Base-by-base conservation (phyloP, 192 early-diverging fungal genomes). In the Coemansia sp. region DNA sequence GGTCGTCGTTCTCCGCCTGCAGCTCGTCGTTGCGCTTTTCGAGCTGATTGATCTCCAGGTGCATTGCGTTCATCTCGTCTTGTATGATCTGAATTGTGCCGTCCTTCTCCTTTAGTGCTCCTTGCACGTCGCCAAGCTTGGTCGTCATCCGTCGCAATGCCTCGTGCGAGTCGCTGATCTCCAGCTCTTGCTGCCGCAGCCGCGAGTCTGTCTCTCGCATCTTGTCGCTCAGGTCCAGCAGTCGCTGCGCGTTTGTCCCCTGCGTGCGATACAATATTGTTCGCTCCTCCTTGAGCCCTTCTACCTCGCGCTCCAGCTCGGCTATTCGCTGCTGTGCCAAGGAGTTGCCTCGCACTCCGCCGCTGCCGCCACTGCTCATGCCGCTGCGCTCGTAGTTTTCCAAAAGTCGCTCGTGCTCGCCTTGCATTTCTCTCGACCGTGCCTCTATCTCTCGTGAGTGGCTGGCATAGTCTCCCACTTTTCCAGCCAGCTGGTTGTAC, bases 11-110 rank as follows among this genome's bases (percentile, higher is more conserved):
- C 74, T 99, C 97, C 16, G 80, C 68, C 74, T 92, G 90, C 55
- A 99, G 76, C 31, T 87, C 82, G 31, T 86, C 86, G 51, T 89
- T 79, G 27, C 84, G 71, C 65, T 92, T 89, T 73, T 94, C 91
- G 12, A 85, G 78, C 68, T 94, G 93, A 7, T 89, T 84, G 52
- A 97, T 88, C 73, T 99, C 97, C 40, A 99, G 88, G 67, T 97
- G 96, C 66, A 94, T 77, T 7, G 96, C 91, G 27, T 90, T 86
- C 68, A 96, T 78, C 86, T 99, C 97, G 76, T 99, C 97, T 82
- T 94, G 93, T 57, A 97, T 72, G 27, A 96, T 88, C 91, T 95
- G 94, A 60, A 99, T 97, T 2, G 92, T 93, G n/a, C 89, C 84
- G 70, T 97, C 95, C 78, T 97, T 99, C 79, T 96, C 94, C 65